Percentiles rank a stretch among this genome's conserved stretches.
Conservation (phyloP, 2,329 filamentous ascomycete genomes). For the Bertia moriformis region DNA sequence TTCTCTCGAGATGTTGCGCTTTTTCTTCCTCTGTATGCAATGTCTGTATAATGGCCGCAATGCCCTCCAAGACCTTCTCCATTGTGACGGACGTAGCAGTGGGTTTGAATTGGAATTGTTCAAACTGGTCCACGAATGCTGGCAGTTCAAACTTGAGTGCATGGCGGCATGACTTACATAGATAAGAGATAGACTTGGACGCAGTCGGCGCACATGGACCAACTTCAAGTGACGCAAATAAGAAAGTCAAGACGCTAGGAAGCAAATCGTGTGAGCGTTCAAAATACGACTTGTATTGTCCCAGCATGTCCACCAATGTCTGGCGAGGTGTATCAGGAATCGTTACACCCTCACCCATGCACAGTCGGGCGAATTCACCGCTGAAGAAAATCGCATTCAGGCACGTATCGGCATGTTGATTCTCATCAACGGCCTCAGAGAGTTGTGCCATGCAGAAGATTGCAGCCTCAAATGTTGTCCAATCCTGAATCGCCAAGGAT, state of each 20-base stretch:
- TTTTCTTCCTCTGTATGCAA: constrained; percentile 20
- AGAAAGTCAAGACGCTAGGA: constrained; percentile 21
- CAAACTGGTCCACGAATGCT: constrained; percentile 23
- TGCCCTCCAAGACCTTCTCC: constrained; percentile 24
- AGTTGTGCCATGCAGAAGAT: constrained; percentile 25
- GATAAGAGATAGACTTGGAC: constrained; percentile 22
- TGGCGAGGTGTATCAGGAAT: constrained; percentile 21
- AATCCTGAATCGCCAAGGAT: constrained; percentile 16
- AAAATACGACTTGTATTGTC: constrained; percentile 24
- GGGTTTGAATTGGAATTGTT: constrained; percentile 18
- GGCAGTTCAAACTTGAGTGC: constrained; percentile 22
- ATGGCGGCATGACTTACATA: constrained; percentile 24
- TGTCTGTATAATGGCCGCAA: constrained; percentile 25
- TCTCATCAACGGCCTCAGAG: constrained; percentile 26
- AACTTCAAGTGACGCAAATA: constrained; percentile 24
- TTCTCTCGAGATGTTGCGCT: constrained; percentile 17
- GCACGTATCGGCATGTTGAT: constrained; percentile 21
- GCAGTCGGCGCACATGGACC: constrained; percentile 21
- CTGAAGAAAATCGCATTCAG: constrained; percentile 22
- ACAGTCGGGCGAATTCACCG: constrained; percentile 16
- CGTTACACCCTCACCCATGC: constrained; percentile 10
- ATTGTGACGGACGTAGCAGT: constrained; percentile 19
- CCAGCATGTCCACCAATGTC: constrained; percentile 23
- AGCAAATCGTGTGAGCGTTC: constrained; percentile 22
- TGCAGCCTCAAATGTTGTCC: constrained; percentile 24